Base-by-base conservation (phyloP, 352 stramenopile genomes). In the Phytophthora foliorum region DNA sequence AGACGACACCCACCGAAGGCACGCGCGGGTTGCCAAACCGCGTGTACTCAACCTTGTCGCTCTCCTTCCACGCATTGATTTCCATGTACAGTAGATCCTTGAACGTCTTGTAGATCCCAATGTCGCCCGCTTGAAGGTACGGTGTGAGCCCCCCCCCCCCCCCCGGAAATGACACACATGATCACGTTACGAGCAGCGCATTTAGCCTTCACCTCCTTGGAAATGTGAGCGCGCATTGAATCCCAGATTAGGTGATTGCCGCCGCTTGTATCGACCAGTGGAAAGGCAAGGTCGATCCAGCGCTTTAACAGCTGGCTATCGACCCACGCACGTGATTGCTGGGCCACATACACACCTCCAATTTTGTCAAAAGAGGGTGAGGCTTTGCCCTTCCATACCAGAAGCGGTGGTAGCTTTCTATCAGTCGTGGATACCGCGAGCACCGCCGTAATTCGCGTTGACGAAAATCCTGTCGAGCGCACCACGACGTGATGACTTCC, bases 401-500 rank as follows among this genome's bases (percentile, higher is more conserved):
- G 14, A 60, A 52, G 25, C 2, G 63, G 52, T 3, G 56, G 49
- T 5, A 72, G 41, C 34, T 68, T 78, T 38, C 25, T 56, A 0
- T 64, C 61, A 0, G 42, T 21, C 16, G 55, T 55, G 6, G 53
- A 53, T 3, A 74, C 55, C 0, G 44, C 49, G 1, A 78, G 60
- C 21, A 69, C 60, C 6, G 32, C 61, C 2, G 54, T 67, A 42
- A 78, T 56, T 9, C 64, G 49, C 70, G 74, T 74, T 4, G 59
- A 74, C 6, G 59, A 46, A 54, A 74, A 81, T 0, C 69, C 69
- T 8, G 69, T 75, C 8, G 64, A 75, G 3, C 52, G 50, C 3
- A 71, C 32, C 7, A 78, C 60, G 17, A 78, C 61, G n/a, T 76
- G 64, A 3, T 48, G 59, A 42, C 39, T 50, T 3, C 73, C 69